Base-by-base conservation (phyloP, 1,284 basidiomycete species). In the Fistulinella staudtii region DNA sequence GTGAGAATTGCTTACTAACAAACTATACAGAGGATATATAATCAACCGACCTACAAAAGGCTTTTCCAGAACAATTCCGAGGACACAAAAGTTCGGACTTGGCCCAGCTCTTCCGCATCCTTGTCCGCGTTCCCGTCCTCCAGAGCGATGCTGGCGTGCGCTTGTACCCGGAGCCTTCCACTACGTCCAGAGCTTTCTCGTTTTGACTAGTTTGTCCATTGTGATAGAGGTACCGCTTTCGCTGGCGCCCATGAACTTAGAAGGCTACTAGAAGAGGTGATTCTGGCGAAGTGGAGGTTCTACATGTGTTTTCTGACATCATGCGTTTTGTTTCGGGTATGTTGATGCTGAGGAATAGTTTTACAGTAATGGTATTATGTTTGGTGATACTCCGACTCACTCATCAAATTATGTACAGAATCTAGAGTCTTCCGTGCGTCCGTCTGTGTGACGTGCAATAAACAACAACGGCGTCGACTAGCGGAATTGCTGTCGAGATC, bases 111-210 rank as follows among this genome's bases (percentile, higher is more conserved):
- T 75, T 76, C 81, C 80, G 80, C 76, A 76, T 86, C 79, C 84
- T 79, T 77, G 85, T 78, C 82, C 85, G 85, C 85, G 85, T 89
- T 89, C 85, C 85, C 84, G 86, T 89, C 83, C 79, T 76, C 86
- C 72, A 87, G 75, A 88, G 31, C 53, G 57, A 82, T 49, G 64
- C 4, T 60, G 46, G 68, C 66, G 69, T 65, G 66, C 63, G 46
- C 53, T 52, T 38, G 50, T 58, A 54, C 55, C 64, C 61, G 58
- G 67, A 53, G 63, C 55, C 60, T 45, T 60, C 54, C 50, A 61
- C 59, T 52, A 43, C 58, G 41, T 47, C 56, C 46, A 53, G 55
- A 51, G 49, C 53, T 59, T 25, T 61, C 65, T 72, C 63, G 70
- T 57, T 50, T 69, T 65, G 66, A 71, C 71, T 69, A 51, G 64